A percentile compares a stretch with the other conserved stretches of the same genome.
These are phyloP conservation scores for Paspalum vaginatum DNA, from an alignment of 176 grass and related monocot genomes.

Conservation along the genomic window DNA sequence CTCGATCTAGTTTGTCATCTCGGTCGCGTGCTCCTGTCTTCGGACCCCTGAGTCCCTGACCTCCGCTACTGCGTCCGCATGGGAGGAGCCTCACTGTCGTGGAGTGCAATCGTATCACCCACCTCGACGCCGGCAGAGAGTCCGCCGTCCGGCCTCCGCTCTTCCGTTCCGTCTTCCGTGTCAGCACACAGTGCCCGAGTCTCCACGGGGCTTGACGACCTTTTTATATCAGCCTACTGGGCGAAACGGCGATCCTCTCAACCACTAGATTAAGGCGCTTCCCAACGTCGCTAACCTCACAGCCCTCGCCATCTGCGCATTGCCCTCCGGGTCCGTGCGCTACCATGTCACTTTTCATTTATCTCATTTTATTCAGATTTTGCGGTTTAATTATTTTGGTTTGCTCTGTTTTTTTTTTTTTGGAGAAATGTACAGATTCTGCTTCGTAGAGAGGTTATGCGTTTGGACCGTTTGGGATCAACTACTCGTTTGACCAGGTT, in stretches of 20 bases:
- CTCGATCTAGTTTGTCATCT: conserved; percentile 22
- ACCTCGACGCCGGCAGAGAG: conserved; percentile 17
- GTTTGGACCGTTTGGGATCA: background rate
- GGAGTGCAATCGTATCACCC: conserved; percentile 39
- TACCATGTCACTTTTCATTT: background rate
- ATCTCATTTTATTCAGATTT: background rate
- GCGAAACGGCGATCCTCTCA: background rate
- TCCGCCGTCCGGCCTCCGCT: conserved; percentile 34
- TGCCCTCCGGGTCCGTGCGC: conserved; percentile 46
- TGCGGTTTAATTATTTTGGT: background rate
- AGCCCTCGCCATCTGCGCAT: conserved; percentile 54
- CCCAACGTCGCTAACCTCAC: conserved; percentile 44
- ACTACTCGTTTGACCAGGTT: background rate
- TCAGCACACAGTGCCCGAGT: conserved; percentile 29
- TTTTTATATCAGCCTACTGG: conserved; percentile 41
- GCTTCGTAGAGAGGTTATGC: background rate
- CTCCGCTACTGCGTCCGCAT: conserved; percentile 36
- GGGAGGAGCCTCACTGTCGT: conserved; percentile 48
- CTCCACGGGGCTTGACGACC: conserved; percentile 42
- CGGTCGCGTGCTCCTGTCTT: conserved; percentile 45
- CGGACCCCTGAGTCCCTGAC: conserved; percentile 46
- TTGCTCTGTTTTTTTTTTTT: background rate
- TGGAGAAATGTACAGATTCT: background rate
- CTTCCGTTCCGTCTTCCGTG: conserved; percentile 5
- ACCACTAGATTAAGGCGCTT: background rate